phyloP scores from a whole-genome alignment of 768 basidiomycete species.

The Melanogaster broomeanus region DNA sequence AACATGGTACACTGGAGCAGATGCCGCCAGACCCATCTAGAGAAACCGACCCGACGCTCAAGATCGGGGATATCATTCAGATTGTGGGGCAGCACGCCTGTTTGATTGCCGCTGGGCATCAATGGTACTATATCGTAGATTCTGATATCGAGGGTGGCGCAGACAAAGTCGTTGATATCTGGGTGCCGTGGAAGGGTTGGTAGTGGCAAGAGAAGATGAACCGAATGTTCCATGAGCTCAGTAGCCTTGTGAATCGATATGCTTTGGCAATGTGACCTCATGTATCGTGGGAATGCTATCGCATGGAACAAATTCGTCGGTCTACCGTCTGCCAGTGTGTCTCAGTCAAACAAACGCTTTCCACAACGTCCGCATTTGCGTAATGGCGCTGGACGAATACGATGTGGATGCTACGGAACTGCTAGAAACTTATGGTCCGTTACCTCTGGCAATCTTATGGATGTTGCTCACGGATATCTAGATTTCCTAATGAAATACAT shows the following conservation, averaged over 20 bases:
- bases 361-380: constrained; percentile 15
- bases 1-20: constrained; percentile 72
- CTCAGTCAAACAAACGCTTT: background rate
- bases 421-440: constrained; percentile 88
- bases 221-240: background rate
- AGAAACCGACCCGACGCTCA: constrained; percentile 30
- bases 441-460: background rate
- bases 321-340: background rate
- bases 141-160: constrained; percentile 48
- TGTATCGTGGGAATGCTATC: constrained; percentile 30
- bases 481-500: constrained; percentile 99
- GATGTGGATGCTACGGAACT: constrained; percentile 88
- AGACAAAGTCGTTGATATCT: constrained; percentile 68
- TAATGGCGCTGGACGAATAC: constrained; percentile 66
- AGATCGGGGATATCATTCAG: constrained; percentile 63
- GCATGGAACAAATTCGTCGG: background rate
- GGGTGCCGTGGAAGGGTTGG: constrained; percentile 94
- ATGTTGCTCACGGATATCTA: constrained; percentile 35
- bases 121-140: constrained; percentile 86
- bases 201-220: constrained; percentile 27
- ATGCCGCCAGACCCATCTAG: constrained; percentile 19
- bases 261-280: background rate
- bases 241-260: no score
- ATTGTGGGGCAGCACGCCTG: constrained; percentile 89
- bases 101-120: constrained; percentile 73